Evolutionary conservation across 1,284 basidiomycete genomes (phyloP), one percentile per base, ranked within the genome.

Genomic region (Cutaneotrichosporon spelunceum): DNA sequence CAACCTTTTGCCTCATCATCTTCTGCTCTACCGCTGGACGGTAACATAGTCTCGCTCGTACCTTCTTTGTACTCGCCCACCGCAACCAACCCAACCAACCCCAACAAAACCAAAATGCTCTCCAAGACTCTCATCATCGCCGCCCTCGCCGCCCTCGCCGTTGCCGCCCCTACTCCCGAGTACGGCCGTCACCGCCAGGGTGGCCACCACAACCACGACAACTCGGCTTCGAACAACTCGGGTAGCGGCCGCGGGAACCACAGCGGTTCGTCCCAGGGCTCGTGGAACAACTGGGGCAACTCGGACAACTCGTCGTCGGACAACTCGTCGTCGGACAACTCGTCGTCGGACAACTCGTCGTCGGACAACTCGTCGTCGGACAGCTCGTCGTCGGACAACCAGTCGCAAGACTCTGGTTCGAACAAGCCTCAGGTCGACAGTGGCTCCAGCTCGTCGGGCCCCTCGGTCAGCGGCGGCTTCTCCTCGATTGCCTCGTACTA

Each of bases 381-480:
- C 26, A 56, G 19, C 39, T 11, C 11, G 21, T 30, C 24, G 39
- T 21, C 36, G 27, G n/a, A 36, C 29, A 33, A 33, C n/a, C 10
- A 33, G 24, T 14, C 29, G 26, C 16, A 27, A 23, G 29, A 33
- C 30, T 33, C 30, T 33, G 30, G 30, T 33, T 30, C 30, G 19
- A 33, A 21, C 24, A 45, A 45, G 24, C 24, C 26, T 33, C 56
- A 50, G 48, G 48, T 50, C 45, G 45, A 47, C 63, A 11, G 30
- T 11, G 13, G 13, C 30, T 33, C 30, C 8, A 33, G 1, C 30
- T 33, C 30, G 30, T 79, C 88, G 87, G 61, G 48, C 34, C 2
- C 29, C n/a, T 34, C 48, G 14, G 57, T 48, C 47, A 39, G 47
- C 24, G 56, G 56, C 24, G 48, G 24, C 47, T 42, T 50, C 47